These are phyloP conservation scores for Russula virescens DNA, from an alignment of 768 basidiomycete genomes.

Conservation along the genomic window DNA sequence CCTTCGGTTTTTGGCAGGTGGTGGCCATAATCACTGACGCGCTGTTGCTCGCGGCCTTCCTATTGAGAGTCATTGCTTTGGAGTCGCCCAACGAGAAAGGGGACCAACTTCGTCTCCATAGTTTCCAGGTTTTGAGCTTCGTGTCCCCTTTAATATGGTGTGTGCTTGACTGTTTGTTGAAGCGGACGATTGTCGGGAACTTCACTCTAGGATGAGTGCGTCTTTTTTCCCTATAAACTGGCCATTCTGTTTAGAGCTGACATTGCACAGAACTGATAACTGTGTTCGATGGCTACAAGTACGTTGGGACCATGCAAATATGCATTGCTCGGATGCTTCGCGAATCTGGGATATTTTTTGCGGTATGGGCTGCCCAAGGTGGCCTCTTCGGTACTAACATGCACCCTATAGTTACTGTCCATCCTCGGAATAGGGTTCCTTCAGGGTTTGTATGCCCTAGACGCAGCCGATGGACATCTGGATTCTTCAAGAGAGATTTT, in stretches of 20 bases:
- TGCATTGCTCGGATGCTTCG: slow-evolving; percentile 90
- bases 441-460: slow-evolving; percentile 84
- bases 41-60: slow-evolving; percentile 68
- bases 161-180: slow-evolving; percentile 25
- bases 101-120: slow-evolving; percentile 46
- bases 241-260: background rate
- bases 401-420: slow-evolving; percentile 55
- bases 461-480: slow-evolving; percentile 75
- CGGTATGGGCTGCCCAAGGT: slow-evolving; percentile 40
- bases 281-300: slow-evolving; percentile 79
- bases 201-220: slow-evolving; percentile 69
- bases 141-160: slow-evolving; percentile 87
- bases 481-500: slow-evolving; percentile 35
- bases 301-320: slow-evolving; percentile 91
- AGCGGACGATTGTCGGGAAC: background rate
- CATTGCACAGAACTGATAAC: slow-evolving; percentile 61
- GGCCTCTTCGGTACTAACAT: background rate
- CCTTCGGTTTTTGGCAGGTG: slow-evolving; percentile 74
- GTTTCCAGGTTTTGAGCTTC: slow-evolving; percentile 87
- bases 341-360: slow-evolving; percentile 89
- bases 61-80: slow-evolving; percentile 60
- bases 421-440: slow-evolving; percentile 79
- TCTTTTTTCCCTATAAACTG: slow-evolving; percentile 4
- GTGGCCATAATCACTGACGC: slow-evolving; percentile 68
- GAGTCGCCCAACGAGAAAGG: slow-evolving; percentile 32